phyloP scores from a whole-genome alignment of 805 yeast genomes.

The Debaryomyces prosopidis region DNA sequence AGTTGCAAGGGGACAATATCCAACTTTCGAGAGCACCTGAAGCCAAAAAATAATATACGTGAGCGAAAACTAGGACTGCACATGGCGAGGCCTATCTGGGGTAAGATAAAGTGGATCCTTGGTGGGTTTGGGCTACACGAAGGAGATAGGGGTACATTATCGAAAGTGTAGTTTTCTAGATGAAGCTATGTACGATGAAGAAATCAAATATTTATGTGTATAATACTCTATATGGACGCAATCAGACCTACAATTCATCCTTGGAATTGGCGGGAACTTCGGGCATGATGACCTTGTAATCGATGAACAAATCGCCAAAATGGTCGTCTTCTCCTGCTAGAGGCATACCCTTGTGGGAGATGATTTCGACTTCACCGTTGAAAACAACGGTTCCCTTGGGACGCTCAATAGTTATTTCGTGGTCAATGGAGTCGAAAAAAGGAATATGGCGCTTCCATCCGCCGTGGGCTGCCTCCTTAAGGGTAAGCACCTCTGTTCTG shows the following conservation, averaged over 20 bases:
- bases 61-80: too few species aligned
- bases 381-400: conserved; percentile 49
- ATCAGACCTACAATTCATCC: conserved; percentile 35
- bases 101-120: too few species aligned
- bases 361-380: conserved; percentile 70
- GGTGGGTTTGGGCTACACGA: too few species aligned
- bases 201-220: too few species aligned
- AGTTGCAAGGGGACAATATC: too few species aligned
- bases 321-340: conserved; percentile 41
- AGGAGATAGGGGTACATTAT: too few species aligned
- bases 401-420: conserved; percentile 48
- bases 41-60: too few species aligned
- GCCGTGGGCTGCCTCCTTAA: conserved; percentile 73
- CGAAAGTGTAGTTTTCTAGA: too few species aligned
- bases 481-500: conserved; percentile 75
- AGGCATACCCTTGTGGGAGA: conserved; percentile 89
- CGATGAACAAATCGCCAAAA: conserved; percentile 49
- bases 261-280: conserved; percentile 12
- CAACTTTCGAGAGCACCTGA: too few species aligned
- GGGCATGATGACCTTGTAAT: conserved; percentile 46
- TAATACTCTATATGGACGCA: too few species aligned
- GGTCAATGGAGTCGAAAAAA: conserved; percentile 63
- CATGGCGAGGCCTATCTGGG: too few species aligned
- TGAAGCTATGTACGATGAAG: too few species aligned
- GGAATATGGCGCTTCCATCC: conserved; percentile 74